Evolutionary conservation across 371 early-diverging fungal species (phyloP), one percentile per base, ranked within the genome.

Genomic region (Mucor piriformis): DNA sequence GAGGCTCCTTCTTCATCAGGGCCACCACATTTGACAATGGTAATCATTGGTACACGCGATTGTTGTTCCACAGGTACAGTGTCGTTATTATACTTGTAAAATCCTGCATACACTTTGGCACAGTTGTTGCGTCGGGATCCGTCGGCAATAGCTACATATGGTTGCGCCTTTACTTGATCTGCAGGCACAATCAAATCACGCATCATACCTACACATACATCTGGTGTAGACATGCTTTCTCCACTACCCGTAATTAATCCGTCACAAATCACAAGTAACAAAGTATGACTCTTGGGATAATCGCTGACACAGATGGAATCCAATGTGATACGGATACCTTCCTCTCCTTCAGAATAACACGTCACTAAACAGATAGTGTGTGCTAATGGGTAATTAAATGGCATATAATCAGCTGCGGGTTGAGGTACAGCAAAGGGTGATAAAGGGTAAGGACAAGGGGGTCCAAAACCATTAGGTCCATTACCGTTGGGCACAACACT

Each of bases 81-180:
- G 2, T 67, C 69, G 24, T 87, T 83, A 63, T 85, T 79, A 55
- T 83, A 88, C 52, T 81, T 72, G 72, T 98, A 98, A 67, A 79
- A 91, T 13, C 97, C 98, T n/a, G 94, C 85, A 68, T 94, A 91
- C 18, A 97, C 92, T 67, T 92, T 92, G 51, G 98, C 99, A 87
- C 90, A 92, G 73, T 99, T 99, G 70, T 93, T 90, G 27, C 94
- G 89, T 76, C 92, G 93, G 24, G 83, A 67, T 2, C 99, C 99
- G 62, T 94, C 89, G 0, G 96, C 96, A 60, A 99, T 92, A 18
- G 99, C 94, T 6, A 98, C 84, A 69, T 99, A 99, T 15, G 88
- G 81, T 57, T 91, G 77, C 2, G 91, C 74, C 53, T 79, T 51
- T 13, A 90, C 91, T 16, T 85, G 73, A 12, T 90, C 86, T 1